These are phyloP conservation scores for Epipyxis sp. DNA, from an alignment of 108 stramenopile species.

Conservation along the genomic window DNA sequence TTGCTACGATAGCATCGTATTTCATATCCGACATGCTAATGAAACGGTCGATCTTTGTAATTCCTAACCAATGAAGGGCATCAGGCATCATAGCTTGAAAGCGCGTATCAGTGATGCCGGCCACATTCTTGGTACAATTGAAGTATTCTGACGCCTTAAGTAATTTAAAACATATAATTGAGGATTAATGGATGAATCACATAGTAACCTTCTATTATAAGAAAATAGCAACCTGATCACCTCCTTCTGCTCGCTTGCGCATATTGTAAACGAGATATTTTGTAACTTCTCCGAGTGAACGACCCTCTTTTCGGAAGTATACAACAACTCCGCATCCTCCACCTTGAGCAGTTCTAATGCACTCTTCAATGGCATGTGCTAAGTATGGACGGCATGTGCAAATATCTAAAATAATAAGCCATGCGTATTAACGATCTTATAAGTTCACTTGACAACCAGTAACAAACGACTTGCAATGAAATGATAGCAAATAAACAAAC, in stretches of 20 bases:
- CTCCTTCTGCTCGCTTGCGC: slow-evolving; percentile 92
- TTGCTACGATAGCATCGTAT: slow-evolving; percentile 91
- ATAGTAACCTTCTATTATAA: too few species aligned
- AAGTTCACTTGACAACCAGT: too few species aligned
- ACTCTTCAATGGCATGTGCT: slow-evolving; percentile 98
- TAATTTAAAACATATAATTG: too few species aligned
- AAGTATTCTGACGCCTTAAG: slow-evolving; percentile 97
- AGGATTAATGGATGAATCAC: too few species aligned
- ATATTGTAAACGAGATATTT: slow-evolving; percentile 99
- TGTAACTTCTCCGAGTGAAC: slow-evolving; percentile 90
- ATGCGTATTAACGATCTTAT: too few species aligned
- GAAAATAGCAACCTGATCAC: too few species aligned
- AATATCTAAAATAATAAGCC: too few species aligned
- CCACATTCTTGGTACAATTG: slow-evolving; percentile 91
- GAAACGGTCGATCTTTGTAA: slow-evolving; percentile 92
- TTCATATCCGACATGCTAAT: slow-evolving; percentile 99
- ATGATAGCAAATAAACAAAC: background rate
- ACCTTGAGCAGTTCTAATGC: slow-evolving; percentile 86
- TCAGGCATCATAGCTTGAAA: slow-evolving; percentile 98
- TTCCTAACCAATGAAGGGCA: slow-evolving; percentile 77
- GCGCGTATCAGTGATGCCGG: slow-evolving; percentile 66
- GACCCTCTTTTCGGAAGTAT: slow-evolving; percentile 96
- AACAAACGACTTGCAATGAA: too few species aligned
- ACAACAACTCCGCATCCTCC: slow-evolving; percentile 93
- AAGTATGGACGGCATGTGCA: slow-evolving; percentile 94